Base-by-base conservation (phyloP, 2,329 filamentous ascomycete genomes). In the Talaromyces sp. region DNA sequence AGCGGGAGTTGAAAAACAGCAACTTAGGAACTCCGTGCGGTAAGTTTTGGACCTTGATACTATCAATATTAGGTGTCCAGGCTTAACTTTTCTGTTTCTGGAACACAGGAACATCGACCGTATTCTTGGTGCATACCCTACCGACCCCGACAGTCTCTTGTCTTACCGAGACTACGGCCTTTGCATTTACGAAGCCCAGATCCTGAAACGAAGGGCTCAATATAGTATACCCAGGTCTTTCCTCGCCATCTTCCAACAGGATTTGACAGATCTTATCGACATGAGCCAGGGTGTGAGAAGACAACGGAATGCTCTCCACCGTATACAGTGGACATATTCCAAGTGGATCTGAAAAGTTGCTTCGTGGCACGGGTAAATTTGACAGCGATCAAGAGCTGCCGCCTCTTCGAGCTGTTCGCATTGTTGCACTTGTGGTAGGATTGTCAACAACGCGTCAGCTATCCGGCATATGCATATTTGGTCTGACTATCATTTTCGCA, bases 111-210 rank as follows among this genome's bases (percentile, higher is more conserved):
- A 95, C 73, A 91, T 96, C 67, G 91, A 96, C 75, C 89, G 93
- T 58, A 89, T 91, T 65, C 79, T 93, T 55, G 86, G 85, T 11
- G 84, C 86, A 66, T 87, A 88, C 3, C 82, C 82, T n/a, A 85
- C 88, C 0, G 88, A 86, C 9, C 83, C 90, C 64, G 89, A 88
- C 71, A 91, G 85, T 8, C 84, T 93, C 65, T 81, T 98, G 56
- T 88, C 89, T 1, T 97, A 96, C 80, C 96, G 93, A 76, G 92
- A 98, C 69, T 92, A 96, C 69, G 95, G 95, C 1, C 80, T 97
- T 64, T 79, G 99, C 46, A 82, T 99, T 4, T 96, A 92, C 73
- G 93, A 99, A 74, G 88, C 93, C 3, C 92, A 98, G 69, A 83
- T 92, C 33, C 80, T 99, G 59, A 86, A 92, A 52, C 85, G 85